These are phyloP conservation scores for Jimgerdemannia flammicorona DNA, from an alignment of 192 early-diverging fungal species.

Conservation along the genomic window DNA sequence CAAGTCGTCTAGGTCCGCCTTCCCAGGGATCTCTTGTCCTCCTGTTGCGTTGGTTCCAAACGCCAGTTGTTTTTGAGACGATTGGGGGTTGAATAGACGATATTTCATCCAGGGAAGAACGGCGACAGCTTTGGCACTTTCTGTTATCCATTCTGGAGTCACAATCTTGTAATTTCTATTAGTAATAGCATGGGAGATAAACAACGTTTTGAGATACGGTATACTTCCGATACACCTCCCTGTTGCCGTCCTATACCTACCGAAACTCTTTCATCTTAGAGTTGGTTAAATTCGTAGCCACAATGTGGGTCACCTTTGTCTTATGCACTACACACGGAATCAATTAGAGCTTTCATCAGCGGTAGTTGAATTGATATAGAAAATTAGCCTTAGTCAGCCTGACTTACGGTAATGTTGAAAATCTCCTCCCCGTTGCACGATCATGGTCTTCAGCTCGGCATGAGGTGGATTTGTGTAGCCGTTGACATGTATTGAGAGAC, in stretches of 20 bases:
- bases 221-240: neutral
- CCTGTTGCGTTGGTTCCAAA: neutral
- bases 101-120: constrained; percentile 70
- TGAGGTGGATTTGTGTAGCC: constrained; percentile 65
- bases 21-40: neutral
- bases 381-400: neutral
- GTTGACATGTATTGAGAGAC: constrained; percentile 54
- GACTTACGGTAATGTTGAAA: constrained; percentile 38
- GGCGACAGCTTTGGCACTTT: constrained; percentile 54
- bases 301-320: constrained; percentile 60
- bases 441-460: constrained; percentile 42
- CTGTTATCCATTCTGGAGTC: constrained; percentile 72
- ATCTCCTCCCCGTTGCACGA: constrained; percentile 52
- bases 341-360: neutral
- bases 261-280: constrained; percentile 62
- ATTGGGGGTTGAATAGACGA: constrained; percentile 22
- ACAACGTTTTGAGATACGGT: neutral
- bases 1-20: neutral
- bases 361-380: no score
- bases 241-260: constrained; percentile 10
- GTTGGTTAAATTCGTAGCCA: constrained; percentile 61
- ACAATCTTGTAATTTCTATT: constrained; percentile 61
- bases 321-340: constrained; percentile 44
- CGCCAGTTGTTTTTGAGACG: constrained; percentile 7
- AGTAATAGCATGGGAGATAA: neutral